A percentile compares a stretch with the other conserved stretches of the same genome.
phyloP scores from a whole-genome alignment of 768 basidiomycete species.

The Tylopilus sp. region DNA sequence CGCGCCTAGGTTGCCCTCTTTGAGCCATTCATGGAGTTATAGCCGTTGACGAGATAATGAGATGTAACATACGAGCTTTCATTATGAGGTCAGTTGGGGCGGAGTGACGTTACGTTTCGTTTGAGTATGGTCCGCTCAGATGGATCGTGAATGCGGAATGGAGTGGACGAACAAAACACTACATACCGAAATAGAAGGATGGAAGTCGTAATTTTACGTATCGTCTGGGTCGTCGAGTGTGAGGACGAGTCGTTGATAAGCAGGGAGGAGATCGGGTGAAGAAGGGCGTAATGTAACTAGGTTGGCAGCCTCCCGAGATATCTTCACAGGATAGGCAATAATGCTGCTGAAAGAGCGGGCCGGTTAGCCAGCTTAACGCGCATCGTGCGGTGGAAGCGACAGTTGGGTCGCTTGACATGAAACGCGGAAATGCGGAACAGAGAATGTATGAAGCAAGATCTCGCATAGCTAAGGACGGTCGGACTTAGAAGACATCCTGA shows the following conservation, averaged over 20 bases:
- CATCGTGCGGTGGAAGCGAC: neutral
- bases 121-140: slow-evolving; percentile 2
- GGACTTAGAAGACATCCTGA: slow-evolving; percentile 34
- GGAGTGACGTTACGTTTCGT: slow-evolving; percentile 18
- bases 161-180: slow-evolving; percentile 30
- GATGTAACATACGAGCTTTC: slow-evolving; percentile 6
- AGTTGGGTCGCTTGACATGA: slow-evolving; percentile 15
- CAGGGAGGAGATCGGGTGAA: slow-evolving; percentile 38
- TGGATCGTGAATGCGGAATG: slow-evolving; percentile 7
- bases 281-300: slow-evolving; percentile 62
- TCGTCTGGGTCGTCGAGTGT: slow-evolving; percentile 4
- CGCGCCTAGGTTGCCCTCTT: too few species aligned
- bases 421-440: slow-evolving; percentile 17
- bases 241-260: slow-evolving; percentile 6
- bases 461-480: slow-evolving; percentile 22
- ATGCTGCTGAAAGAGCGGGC: slow-evolving; percentile 35
- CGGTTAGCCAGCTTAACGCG: slow-evolving; percentile 14
- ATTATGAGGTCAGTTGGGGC: slow-evolving; percentile 9
- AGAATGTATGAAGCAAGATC: slow-evolving; percentile 12
- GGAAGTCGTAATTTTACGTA: slow-evolving; percentile 1
- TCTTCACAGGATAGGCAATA: slow-evolving; percentile 56
- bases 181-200: neutral
- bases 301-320: slow-evolving; percentile 47
- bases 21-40: slow-evolving; percentile 10
- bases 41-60: slow-evolving; percentile 19